Conservation (phyloP, 2,329 filamentous ascomycete species). For the Epicoccum nigrum region DNA sequence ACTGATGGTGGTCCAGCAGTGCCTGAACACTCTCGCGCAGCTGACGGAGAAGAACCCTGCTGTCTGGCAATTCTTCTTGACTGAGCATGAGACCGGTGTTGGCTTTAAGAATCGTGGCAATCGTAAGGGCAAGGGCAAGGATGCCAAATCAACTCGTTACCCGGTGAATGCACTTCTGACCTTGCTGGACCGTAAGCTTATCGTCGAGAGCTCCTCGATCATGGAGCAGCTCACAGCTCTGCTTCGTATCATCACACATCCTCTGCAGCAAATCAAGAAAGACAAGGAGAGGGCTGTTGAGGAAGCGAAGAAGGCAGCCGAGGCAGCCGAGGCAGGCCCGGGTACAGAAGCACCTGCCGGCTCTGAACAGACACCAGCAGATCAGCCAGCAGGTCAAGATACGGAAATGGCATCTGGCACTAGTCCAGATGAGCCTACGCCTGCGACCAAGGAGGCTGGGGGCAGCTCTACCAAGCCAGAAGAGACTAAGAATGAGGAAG, state of each 20-base stretch:
- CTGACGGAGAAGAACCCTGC: constrained; percentile 85
- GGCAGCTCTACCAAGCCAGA: constrained; percentile 38
- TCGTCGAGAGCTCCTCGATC: constrained; percentile 95
- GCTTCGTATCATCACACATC: constrained; percentile 85
- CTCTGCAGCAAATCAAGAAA: constrained; percentile 82
- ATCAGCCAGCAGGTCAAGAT: constrained; percentile 25
- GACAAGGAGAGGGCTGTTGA: constrained; percentile 72
- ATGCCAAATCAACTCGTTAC: constrained; percentile 82
- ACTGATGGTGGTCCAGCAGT: constrained; percentile 94
- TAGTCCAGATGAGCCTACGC: constrained; percentile 32
- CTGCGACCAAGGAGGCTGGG: constrained; percentile 21
- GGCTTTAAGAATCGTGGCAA: constrained; percentile 77
- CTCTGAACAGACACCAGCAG: constrained; percentile 13
- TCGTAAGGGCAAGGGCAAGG: constrained; percentile 88
- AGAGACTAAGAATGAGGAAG: constrained; percentile 41
- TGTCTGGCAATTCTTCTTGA: constrained; percentile 89
- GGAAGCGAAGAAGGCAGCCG: constrained; percentile 46
- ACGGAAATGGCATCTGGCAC: constrained; percentile 49
- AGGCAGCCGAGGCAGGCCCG: constrained; percentile 6
- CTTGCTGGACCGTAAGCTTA: constrained; percentile 88
- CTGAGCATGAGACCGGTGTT: constrained; percentile 83
- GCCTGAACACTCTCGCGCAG: constrained; percentile 82
- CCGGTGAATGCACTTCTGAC: constrained; percentile 89
- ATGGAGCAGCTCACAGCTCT: constrained; percentile 93
- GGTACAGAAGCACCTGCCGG: constrained; percentile 31